Evolutionary conservation across 176 grass and related monocot genomes (phyloP).

Genomic region (Eremochloa ophiuroides): DNA sequence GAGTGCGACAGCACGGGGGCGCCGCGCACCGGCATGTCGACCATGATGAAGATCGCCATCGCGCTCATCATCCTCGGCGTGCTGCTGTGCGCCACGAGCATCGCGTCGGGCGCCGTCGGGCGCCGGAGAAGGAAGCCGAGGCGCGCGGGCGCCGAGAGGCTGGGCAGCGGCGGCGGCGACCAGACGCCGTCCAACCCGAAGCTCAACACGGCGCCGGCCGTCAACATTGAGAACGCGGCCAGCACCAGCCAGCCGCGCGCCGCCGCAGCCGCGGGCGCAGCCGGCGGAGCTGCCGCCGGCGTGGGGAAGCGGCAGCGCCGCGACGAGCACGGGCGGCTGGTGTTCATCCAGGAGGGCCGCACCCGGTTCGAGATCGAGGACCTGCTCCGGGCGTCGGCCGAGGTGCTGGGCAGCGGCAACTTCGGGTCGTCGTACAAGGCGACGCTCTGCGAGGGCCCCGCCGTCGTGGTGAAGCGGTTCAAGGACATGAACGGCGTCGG

Average conservation of each 20-base stretch:
- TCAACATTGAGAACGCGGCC: conserved; percentile 30
- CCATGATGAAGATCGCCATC: conserved; percentile 10
- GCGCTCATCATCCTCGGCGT: conserved; percentile 32
- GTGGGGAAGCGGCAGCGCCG: conserved; percentile 15
- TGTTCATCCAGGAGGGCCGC: conserved; percentile 67
- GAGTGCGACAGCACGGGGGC: conserved; percentile 15
- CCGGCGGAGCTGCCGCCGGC: background rate
- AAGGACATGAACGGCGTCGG: conserved; percentile 93
- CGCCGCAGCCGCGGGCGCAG: background rate
- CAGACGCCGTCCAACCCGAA: conserved; percentile 43
- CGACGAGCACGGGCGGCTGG: conserved; percentile 64
- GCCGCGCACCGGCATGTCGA: background rate
- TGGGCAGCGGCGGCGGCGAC: conserved; percentile 16
- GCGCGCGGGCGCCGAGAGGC: background rate
- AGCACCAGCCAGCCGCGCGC: background rate
- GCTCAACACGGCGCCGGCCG: conserved; percentile 40
- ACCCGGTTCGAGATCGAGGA: conserved; percentile 80
- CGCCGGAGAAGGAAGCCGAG: background rate
- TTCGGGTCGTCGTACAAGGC: conserved; percentile 96
- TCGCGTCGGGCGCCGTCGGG: background rate
- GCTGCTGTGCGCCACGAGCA: conserved; percentile 20
- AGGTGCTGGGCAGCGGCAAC: conserved; percentile 80
- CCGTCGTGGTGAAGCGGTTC: conserved; percentile 92
- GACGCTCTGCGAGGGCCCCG: conserved; percentile 40
- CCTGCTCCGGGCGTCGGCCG: conserved; percentile 78